phyloP scores from a whole-genome alignment of 2,329 filamentous ascomycete species.

The Zymoseptoria brevis region DNA sequence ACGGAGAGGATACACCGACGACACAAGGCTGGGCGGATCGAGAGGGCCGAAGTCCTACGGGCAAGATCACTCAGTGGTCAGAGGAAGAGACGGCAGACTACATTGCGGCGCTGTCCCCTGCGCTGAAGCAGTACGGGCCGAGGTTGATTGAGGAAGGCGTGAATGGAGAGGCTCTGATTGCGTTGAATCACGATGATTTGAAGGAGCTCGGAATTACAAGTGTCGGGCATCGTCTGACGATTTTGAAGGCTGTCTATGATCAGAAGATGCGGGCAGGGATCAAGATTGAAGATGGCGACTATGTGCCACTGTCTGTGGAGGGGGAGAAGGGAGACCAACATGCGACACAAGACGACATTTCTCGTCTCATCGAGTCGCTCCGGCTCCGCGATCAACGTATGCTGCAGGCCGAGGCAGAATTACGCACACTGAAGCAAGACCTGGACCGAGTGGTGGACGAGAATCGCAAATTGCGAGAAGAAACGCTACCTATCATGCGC shows the following conservation, averaged over 20 bases:
- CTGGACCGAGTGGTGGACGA: constrained; percentile 58
- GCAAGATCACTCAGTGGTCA: constrained; percentile 71
- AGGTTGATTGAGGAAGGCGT: constrained; percentile 73
- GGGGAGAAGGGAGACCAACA: constrained; percentile 76
- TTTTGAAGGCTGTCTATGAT: constrained; percentile 93
- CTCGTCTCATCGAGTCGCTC: constrained; percentile 81
- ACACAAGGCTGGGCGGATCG: constrained; percentile 40
- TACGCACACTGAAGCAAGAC: constrained; percentile 61
- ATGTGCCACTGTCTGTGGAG: constrained; percentile 84
- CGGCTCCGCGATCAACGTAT: constrained; percentile 86
- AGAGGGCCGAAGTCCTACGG: constrained; percentile 52
- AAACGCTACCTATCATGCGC: constrained; percentile 81
- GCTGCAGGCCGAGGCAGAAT: constrained; percentile 69
- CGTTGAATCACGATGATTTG: constrained; percentile 82
- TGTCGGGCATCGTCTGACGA: constrained; percentile 87
- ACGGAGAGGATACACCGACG: constrained; percentile 65
- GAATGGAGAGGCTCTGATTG: constrained; percentile 81
- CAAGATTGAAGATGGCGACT: constrained; percentile 84
- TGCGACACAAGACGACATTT: constrained; percentile 88
- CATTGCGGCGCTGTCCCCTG: constrained; percentile 43
- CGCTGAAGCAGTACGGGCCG: constrained; percentile 29
- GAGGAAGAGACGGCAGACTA: constrained; percentile 88
- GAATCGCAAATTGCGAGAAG: constrained; percentile 79
- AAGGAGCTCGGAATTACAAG: constrained; percentile 91
- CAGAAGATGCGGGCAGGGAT: constrained; percentile 91